Base-by-base conservation (phyloP, 2,329 filamentous ascomycete species). In the Trichoderma sp. region DNA sequence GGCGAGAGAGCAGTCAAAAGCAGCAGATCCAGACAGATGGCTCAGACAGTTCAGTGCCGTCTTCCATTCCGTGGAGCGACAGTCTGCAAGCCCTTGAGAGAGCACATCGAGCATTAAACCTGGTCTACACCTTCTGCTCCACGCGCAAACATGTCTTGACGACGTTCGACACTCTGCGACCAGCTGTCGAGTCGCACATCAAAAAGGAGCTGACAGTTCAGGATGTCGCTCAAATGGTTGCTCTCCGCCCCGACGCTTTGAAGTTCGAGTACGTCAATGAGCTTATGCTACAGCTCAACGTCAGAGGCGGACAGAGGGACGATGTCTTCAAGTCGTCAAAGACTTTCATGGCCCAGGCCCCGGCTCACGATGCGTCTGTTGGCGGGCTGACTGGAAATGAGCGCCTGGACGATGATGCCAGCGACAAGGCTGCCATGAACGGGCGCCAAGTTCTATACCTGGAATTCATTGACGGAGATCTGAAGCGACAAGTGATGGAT, bases 61-160 rank as follows among this genome's bases (percentile, higher is more conserved):
- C 79, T 63, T 67, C 73, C 26, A 77, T 80, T 30, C 78, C 80
- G 56, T 97, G 94, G 93, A 93, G 93, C 0, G 82, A 86, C 1
- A 81, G 84, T 52, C 91, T 98, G 75, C 89, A 86, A 64, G 80
- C 82, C 48, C 82, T 98, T 9, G 87, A 90, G 28, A 88, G 89
- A 74, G 90, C 89, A 0, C 91, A 98, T 74, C 86, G 88, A 67
- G 94, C 95, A 1, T 79, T 99, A 66, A 99, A 97, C 71, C 79
- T 98, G 1, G 92, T 98, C 0, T 97, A 92, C 72, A 98, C 95
- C 0, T 98, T 99, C 74, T 96, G 92, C 79, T 95, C 89, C 74
- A 94, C 94, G 1, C 88, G 95, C 52, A 97, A 96, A 74, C 91
- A 98, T 72, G 83, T 98, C 30, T 88, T 91, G 0, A 98, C 95